These are phyloP conservation scores for Yamadazyma jaroonii DNA, from an alignment of 1,139 yeast species.

Conservation along the genomic window DNA sequence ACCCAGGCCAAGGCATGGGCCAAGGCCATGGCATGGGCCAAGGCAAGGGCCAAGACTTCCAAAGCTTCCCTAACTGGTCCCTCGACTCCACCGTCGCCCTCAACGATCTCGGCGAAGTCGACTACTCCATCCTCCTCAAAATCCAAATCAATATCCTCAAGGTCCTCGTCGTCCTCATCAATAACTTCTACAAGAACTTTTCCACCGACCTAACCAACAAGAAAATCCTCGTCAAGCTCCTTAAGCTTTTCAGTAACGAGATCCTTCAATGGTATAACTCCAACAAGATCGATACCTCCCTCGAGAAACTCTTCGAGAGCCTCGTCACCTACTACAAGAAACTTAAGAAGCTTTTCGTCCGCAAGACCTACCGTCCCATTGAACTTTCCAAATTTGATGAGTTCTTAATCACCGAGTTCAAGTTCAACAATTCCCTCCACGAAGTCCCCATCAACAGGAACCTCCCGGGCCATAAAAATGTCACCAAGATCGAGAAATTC, in stretches of 20 bases:
- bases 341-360: slow-evolving; percentile 70
- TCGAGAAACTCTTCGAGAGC: slow-evolving; percentile 45
- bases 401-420: slow-evolving; percentile 36
- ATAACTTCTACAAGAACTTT: slow-evolving; percentile 74
- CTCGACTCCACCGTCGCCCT: slow-evolving; percentile 35
- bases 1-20: too few species aligned
- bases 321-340: slow-evolving; percentile 62
- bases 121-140: slow-evolving; percentile 58
- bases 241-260: slow-evolving; percentile 70
- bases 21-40: too few species aligned
- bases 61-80: slow-evolving; percentile 54
- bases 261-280: slow-evolving; percentile 68
- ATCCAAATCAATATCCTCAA: slow-evolving; percentile 83
- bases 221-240: slow-evolving; percentile 58
- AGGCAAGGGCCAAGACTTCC: too few species aligned
- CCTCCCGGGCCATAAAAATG: slow-evolving; percentile 46
- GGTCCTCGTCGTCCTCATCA: slow-evolving; percentile 68
- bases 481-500: slow-evolving; percentile 51
- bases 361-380: slow-evolving; percentile 73
- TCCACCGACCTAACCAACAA: slow-evolving; percentile 66
- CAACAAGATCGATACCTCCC: slow-evolving; percentile 36
- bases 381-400: slow-evolving; percentile 40
- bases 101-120: slow-evolving; percentile 42
- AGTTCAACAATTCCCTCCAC: slow-evolving; percentile 39
- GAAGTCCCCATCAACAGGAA: slow-evolving; percentile 50